Conservation (phyloP, 2,329 filamentous ascomycete species). For the Ophiocordyceps camponoti-floridani region DNA sequence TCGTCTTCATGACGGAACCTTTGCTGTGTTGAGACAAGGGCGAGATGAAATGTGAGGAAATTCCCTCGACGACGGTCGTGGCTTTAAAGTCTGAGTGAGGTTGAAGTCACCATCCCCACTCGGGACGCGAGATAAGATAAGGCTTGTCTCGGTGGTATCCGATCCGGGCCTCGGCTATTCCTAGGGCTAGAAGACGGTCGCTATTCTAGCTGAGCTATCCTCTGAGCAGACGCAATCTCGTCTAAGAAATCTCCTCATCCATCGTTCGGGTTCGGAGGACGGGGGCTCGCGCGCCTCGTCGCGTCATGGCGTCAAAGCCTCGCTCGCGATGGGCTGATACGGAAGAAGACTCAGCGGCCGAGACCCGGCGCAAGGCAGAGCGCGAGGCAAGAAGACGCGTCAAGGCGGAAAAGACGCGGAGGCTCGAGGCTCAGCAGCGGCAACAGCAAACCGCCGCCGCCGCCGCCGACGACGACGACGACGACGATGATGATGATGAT, state of each 20-base stretch:
- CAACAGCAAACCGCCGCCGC: too few relatives aligned
- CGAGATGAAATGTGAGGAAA: too few relatives aligned
- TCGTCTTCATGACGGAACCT: neutral
- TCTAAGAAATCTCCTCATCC: too few relatives aligned
- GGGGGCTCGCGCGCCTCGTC: neutral
- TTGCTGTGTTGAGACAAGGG: neutral
- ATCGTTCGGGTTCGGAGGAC: too few relatives aligned
- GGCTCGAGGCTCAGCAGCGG: constrained; percentile 27
- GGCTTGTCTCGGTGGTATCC: neutral
- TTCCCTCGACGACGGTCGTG: neutral
- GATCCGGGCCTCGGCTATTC: neutral
- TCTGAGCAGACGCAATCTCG: too few relatives aligned
- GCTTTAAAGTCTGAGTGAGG: neutral
- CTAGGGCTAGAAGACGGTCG: neutral
- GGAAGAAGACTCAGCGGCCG: constrained; percentile 60
- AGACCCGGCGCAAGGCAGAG: constrained; percentile 51
- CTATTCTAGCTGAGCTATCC: too few relatives aligned
- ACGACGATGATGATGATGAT: constrained; percentile 10
- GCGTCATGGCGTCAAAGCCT: constrained; percentile 36
- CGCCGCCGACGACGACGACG: too few relatives aligned
- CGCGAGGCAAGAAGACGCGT: constrained; percentile 79
- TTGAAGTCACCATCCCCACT: neutral
- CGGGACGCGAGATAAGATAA: neutral
- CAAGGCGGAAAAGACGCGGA: constrained; percentile 66
- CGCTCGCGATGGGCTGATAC: constrained; percentile 80